Percentiles rank a stretch among this genome's conserved stretches.
Evolutionary conservation across 1,284 basidiomycete species (phyloP).

Genomic region (Porodaedalea pini): DNA sequence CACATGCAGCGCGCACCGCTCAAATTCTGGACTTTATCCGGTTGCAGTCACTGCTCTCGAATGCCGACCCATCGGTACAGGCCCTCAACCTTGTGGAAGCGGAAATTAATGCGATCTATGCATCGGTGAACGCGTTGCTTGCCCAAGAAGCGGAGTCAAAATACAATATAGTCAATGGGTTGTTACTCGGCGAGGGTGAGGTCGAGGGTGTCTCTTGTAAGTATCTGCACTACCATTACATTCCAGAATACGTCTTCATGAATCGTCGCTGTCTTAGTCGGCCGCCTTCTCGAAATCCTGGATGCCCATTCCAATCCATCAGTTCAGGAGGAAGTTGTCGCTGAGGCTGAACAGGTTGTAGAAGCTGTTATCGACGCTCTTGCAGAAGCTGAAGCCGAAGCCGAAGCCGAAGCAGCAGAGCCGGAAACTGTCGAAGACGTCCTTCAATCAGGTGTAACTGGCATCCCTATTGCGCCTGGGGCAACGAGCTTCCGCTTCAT

Average conservation of each 20-base stretch:
- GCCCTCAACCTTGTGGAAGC: constrained; percentile 44
- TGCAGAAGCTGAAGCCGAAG: constrained; percentile 4
- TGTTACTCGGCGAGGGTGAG: constrained; percentile 54
- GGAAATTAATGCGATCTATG: constrained; percentile 53
- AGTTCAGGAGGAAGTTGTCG: constrained; percentile 31
- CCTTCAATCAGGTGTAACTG: constrained; percentile 32
- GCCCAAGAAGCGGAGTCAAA: constrained; percentile 50
- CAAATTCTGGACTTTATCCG: constrained; percentile 64
- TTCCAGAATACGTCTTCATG: not conserved
- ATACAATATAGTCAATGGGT: constrained; percentile 46
- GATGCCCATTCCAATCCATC: constrained; percentile 50
- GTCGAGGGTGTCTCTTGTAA: constrained; percentile 58
- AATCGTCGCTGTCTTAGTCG: constrained; percentile 38
- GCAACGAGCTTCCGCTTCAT: constrained; percentile 63
- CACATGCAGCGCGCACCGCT: constrained; percentile 38
- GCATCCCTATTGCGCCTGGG: not conserved
- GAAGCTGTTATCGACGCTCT: constrained; percentile 10
- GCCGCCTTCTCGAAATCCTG: constrained; percentile 54
- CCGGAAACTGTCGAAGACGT: constrained; percentile 28
- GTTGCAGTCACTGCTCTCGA: constrained; percentile 54
- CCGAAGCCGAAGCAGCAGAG: not conserved
- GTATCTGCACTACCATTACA: constrained; percentile 25
- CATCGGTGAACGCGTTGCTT: constrained; percentile 50
- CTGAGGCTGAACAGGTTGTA: constrained; percentile 15
- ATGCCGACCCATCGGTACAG: constrained; percentile 42